Evolutionary conservation across 2,329 filamentous ascomycete genomes (phyloP).

Genomic region (Aspergillus hortae): DNA sequence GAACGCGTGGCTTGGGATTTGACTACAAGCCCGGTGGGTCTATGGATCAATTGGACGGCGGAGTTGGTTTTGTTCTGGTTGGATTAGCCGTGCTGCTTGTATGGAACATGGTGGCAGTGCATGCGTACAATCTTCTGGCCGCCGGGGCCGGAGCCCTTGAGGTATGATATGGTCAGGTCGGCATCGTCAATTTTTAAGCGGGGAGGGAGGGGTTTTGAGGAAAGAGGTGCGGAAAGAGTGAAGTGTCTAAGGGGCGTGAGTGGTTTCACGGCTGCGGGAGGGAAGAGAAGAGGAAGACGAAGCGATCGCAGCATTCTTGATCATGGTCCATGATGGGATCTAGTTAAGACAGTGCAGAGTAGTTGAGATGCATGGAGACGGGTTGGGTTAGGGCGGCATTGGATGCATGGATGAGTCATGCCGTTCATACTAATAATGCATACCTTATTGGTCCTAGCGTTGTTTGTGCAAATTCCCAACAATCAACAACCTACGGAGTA

Average conservation of each 20-base stretch:
- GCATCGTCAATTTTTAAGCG: constrained; percentile 70
- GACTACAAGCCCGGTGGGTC: constrained; percentile 85
- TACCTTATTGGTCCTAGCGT: background rate
- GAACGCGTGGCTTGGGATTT: constrained; percentile 93
- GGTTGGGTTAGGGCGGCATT: no score
- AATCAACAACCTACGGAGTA: no score
- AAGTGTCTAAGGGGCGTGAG: constrained; percentile 14
- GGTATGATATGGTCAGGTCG: constrained; percentile 78
- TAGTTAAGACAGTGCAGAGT: background rate
- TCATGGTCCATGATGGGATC: constrained; percentile 7
- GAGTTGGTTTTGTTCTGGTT: constrained; percentile 87
- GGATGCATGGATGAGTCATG: background rate
- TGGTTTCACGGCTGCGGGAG: background rate
- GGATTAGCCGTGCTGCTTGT: background rate
- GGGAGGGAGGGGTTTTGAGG: constrained; percentile 66
- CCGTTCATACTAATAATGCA: background rate
- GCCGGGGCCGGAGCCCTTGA: constrained; percentile 88
- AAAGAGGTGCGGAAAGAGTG: constrained; percentile 18
- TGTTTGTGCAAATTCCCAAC: no score
- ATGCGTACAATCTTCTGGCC: constrained; percentile 82
- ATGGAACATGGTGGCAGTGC: background rate
- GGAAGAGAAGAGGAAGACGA: background rate
- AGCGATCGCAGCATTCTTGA: constrained; percentile 3
- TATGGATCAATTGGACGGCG: constrained; percentile 86
- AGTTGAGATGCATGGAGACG: background rate